These are phyloP conservation scores for Lablab purpureus DNA, from an alignment of 306 rosid species.

Conservation along the genomic window DNA sequence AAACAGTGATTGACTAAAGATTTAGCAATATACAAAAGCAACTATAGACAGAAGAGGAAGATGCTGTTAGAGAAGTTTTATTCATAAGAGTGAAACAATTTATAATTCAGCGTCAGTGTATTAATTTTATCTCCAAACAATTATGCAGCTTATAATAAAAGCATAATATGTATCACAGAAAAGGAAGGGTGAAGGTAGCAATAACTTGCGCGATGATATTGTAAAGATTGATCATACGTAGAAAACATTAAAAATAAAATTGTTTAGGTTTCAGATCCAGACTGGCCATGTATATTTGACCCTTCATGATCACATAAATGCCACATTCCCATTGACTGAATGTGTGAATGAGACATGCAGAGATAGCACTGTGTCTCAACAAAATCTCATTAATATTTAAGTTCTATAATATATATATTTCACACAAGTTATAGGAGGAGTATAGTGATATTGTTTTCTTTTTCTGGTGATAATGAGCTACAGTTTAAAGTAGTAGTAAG, in stretches of 20 bases:
- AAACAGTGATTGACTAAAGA: conserved; percentile 22
- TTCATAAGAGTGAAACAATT: not conserved
- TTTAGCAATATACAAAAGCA: not conserved
- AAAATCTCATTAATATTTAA: not conserved
- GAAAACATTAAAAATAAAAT: not conserved
- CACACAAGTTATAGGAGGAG: not conserved
- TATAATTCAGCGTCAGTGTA: conserved; percentile 44
- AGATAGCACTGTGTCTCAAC: not conserved
- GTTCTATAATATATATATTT: not conserved
- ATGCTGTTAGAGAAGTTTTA: not conserved
- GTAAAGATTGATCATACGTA: not conserved
- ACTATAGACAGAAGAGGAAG: too few species aligned
- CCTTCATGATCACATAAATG: conserved; percentile 30
- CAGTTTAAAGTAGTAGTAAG: not conserved
- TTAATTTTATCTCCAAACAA: not conserved
- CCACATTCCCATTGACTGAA: conserved; percentile 9
- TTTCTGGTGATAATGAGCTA: not conserved
- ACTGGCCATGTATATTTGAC: conserved; percentile 31
- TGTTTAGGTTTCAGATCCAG: conserved; percentile 26
- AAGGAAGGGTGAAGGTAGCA: conserved; percentile 11
- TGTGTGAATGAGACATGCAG: not conserved
- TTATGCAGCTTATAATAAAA: not conserved
- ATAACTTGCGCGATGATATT: conserved; percentile 20
- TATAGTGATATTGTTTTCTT: not conserved
- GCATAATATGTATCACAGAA: not conserved